Evolutionary conservation across 257 asterid species (phyloP).

Genomic region (Schizonepeta tenuifolia): DNA sequence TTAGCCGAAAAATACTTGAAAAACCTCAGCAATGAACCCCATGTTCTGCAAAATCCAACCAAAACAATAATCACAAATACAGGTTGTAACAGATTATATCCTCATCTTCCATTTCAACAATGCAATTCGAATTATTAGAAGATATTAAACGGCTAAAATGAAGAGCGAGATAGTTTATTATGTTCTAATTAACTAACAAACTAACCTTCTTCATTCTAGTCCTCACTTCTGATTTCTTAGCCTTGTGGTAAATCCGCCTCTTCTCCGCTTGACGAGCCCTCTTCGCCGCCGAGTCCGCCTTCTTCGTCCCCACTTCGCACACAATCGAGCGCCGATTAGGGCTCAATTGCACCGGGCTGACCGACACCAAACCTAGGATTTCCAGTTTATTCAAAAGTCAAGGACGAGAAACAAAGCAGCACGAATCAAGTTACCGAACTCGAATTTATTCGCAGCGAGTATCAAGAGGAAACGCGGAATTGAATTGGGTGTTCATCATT

Average conservation of each 20-base stretch:
- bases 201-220: constrained; percentile 93
- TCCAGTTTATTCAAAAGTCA: background rate
- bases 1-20: background rate
- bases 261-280: constrained; percentile 98
- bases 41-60: background rate
- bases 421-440: background rate
- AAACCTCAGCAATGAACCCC: background rate
- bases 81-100: background rate
- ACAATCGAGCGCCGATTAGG: constrained; percentile 58
- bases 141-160: background rate
- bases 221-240: constrained; percentile 73
- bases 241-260: constrained; percentile 75
- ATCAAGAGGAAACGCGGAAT: background rate
- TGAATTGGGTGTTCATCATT: background rate
- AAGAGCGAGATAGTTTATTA: background rate
- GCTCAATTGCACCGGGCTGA: constrained; percentile 49
- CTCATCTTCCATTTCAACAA: constrained; percentile 13
- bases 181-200: background rate
- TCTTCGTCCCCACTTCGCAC: constrained; percentile 82
- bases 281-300: constrained; percentile 94
- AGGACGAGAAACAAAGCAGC: background rate
- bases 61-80: background rate
- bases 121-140: background rate
- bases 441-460: background rate
- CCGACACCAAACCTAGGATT: constrained; percentile 46